These are phyloP conservation scores for Phytopythium montanum DNA, from an alignment of 352 stramenopile genomes.

Conservation along the genomic window DNA sequence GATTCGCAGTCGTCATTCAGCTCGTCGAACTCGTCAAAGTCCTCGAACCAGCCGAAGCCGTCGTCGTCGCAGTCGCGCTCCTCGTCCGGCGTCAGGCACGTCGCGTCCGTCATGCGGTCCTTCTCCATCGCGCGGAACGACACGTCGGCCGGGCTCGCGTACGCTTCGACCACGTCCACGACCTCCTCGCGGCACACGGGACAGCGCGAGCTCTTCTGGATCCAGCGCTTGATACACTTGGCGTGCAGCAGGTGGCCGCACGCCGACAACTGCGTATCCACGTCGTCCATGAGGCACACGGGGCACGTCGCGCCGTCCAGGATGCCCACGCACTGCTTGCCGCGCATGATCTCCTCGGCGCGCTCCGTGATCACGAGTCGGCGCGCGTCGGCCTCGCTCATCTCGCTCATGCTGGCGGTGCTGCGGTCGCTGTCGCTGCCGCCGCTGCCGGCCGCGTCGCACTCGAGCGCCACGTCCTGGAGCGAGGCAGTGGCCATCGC, in stretches of 20 bases:
- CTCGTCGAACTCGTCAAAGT: constrained; percentile 68
- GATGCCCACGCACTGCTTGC: constrained; percentile 64
- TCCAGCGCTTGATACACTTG: constrained; percentile 78
- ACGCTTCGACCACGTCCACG: constrained; percentile 48
- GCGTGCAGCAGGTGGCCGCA: constrained; percentile 70
- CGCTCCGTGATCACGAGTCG: constrained; percentile 44
- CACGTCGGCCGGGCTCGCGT: constrained; percentile 28
- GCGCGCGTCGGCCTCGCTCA: constrained; percentile 15
- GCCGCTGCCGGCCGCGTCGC: constrained; percentile 2
- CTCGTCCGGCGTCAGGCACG: constrained; percentile 39
- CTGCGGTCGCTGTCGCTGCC: background rate
- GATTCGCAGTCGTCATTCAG: constrained; percentile 31
- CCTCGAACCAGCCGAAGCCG: constrained; percentile 74
- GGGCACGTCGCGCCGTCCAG: constrained; percentile 60
- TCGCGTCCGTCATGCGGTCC: constrained; percentile 40
- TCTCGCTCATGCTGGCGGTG: constrained; percentile 2
- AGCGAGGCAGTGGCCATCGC: constrained; percentile 16
- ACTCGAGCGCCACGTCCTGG: constrained; percentile 7
- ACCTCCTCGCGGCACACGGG: constrained; percentile 66
- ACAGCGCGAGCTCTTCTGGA: constrained; percentile 60
- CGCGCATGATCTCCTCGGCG: constrained; percentile 57
- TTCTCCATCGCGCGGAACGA: constrained; percentile 39
- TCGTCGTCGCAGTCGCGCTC: constrained; percentile 23
- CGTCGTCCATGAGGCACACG: constrained; percentile 67
- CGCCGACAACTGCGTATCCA: constrained; percentile 61